Conservation (phyloP, 805 yeast species). For the Zygosaccharomyces rouxii region DNA sequence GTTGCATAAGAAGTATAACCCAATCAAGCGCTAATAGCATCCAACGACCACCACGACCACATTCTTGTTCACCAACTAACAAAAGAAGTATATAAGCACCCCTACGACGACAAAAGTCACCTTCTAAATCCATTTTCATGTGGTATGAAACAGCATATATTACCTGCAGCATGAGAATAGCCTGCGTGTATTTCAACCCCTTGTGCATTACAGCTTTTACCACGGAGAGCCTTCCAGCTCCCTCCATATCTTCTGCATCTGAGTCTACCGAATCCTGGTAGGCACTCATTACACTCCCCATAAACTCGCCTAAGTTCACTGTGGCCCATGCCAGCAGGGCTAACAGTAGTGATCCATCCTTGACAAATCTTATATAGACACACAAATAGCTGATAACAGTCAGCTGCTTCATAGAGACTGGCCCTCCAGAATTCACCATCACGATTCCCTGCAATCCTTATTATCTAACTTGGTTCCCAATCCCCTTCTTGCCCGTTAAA, state of each 20-base stretch:
- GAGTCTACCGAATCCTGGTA: conserved; percentile 6
- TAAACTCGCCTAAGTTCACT: conserved; percentile 11
- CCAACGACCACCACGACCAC: conserved; percentile 16
- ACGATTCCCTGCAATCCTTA: neutral
- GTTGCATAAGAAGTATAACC: conserved; percentile 11
- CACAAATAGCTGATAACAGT: conserved; percentile 15
- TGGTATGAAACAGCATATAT: conserved; percentile 15
- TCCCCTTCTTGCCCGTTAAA: neutral
- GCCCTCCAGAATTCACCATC: neutral
- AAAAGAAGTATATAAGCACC: conserved; percentile 16
- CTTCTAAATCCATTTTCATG: conserved; percentile 12
- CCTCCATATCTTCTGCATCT: conserved; percentile 5
- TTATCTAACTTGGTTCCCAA: neutral
- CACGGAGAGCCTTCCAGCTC: conserved; percentile 8
- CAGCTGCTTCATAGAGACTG: conserved; percentile 3
- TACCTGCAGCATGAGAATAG: conserved; percentile 14
- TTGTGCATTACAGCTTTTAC: conserved; percentile 16
- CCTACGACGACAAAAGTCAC: conserved; percentile 15
- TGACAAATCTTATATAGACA: conserved; percentile 22
- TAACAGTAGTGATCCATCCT: conserved; percentile 21
- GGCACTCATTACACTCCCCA: conserved; percentile 7
- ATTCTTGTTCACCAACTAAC: conserved; percentile 20
- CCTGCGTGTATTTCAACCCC: conserved; percentile 17
- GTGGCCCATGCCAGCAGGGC: conserved; percentile 16
- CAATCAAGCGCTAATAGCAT: conserved; percentile 17